Evolutionary conservation across 495 filamentous ascomycete species (phyloP).

Genomic region (Trichoderma orchidacearum): DNA sequence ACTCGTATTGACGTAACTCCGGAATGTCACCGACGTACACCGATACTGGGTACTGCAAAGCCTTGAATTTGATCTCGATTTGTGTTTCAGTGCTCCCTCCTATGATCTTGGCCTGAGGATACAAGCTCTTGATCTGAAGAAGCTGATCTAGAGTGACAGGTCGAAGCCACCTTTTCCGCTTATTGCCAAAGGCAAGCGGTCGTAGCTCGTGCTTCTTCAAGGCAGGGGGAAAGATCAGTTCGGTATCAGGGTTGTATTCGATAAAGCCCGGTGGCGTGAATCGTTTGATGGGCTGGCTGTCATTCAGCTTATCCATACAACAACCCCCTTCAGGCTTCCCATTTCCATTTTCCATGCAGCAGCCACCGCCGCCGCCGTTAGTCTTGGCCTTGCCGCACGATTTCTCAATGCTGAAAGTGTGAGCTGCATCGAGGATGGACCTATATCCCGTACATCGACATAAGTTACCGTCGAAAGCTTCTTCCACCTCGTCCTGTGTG

Average conservation of each 20-base stretch:
- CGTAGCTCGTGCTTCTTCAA: conserved; percentile 70
- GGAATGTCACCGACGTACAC: conserved; percentile 90
- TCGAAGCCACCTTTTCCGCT: conserved; percentile 86
- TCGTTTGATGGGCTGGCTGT: conserved; percentile 42
- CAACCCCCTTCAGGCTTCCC: conserved; percentile 51
- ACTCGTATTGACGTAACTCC: conserved; percentile 65
- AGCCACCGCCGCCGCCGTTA: conserved; percentile 42
- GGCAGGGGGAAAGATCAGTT: conserved; percentile 85
- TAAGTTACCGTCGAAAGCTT: conserved; percentile 89
- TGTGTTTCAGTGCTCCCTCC: conserved; percentile 95
- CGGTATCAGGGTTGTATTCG: conserved; percentile 80
- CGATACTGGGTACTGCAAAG: conserved; percentile 73
- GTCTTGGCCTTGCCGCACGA: conserved; percentile 41
- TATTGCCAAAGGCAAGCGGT: conserved; percentile 83
- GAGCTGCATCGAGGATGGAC: conserved; percentile 84
- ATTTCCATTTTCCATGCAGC: conserved; percentile 26
- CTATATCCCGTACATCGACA: conserved; percentile 94
- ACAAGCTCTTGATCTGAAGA: conserved; percentile 74
- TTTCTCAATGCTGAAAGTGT: conserved; percentile 43
- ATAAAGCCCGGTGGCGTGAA: conserved; percentile 82
- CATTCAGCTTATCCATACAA: conserved; percentile 47
- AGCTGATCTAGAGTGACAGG: conserved; percentile 80
- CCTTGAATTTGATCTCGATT: conserved; percentile 98
- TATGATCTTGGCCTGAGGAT: conserved; percentile 84
- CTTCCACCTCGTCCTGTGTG: conserved; percentile 64